phyloP scores from a whole-genome alignment of 31 red algal genomes.

The Porphyra umbilicalis region DNA sequence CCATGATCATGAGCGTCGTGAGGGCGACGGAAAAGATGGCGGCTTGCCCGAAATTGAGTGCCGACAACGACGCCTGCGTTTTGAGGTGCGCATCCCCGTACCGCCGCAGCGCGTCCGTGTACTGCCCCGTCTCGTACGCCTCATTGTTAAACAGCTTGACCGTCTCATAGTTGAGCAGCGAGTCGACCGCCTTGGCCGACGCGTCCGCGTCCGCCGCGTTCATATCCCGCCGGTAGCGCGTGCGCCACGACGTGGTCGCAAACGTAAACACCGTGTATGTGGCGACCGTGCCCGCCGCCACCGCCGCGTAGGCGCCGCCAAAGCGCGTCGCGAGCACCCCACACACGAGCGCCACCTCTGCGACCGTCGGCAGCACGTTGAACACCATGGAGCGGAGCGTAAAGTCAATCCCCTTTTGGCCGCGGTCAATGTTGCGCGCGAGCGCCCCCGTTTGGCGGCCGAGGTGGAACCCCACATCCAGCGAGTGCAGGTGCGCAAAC shows the following conservation, averaged over 20 bases:
- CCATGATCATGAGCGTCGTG: slow-evolving; percentile 92
- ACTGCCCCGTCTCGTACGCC: slow-evolving; percentile 74
- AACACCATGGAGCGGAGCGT: slow-evolving; percentile 91
- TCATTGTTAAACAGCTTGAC: slow-evolving; percentile 98
- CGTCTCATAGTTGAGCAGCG: slow-evolving; percentile 95
- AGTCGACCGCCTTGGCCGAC: slow-evolving; percentile 78
- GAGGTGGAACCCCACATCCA: slow-evolving; percentile 87
- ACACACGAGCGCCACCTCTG: slow-evolving; percentile 85
- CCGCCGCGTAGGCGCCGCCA: slow-evolving; percentile 54
- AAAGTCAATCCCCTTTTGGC: slow-evolving; percentile 98
- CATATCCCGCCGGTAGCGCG: slow-evolving; percentile 85
- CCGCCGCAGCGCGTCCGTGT: slow-evolving; percentile 46
- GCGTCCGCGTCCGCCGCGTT: slow-evolving; percentile 86
- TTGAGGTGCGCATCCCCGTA: slow-evolving; percentile 91
- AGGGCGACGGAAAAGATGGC: slow-evolving; percentile 91
- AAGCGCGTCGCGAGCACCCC: slow-evolving; percentile 64
- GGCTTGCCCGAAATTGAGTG: slow-evolving; percentile 98
- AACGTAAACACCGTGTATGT: slow-evolving; percentile 90
- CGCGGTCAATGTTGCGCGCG: slow-evolving; percentile 88
- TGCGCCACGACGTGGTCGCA: slow-evolving; percentile 85
- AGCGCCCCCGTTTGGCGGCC: slow-evolving; percentile 82
- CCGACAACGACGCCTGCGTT: slow-evolving; percentile 71
- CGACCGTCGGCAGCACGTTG: slow-evolving; percentile 80
- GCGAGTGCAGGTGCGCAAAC: slow-evolving; percentile 79
- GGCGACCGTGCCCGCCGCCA: slow-evolving; percentile 62